These are phyloP conservation scores for Sporothrix globosa DNA, from an alignment of 2,329 filamentous ascomycete genomes.

Conservation along the genomic window DNA sequence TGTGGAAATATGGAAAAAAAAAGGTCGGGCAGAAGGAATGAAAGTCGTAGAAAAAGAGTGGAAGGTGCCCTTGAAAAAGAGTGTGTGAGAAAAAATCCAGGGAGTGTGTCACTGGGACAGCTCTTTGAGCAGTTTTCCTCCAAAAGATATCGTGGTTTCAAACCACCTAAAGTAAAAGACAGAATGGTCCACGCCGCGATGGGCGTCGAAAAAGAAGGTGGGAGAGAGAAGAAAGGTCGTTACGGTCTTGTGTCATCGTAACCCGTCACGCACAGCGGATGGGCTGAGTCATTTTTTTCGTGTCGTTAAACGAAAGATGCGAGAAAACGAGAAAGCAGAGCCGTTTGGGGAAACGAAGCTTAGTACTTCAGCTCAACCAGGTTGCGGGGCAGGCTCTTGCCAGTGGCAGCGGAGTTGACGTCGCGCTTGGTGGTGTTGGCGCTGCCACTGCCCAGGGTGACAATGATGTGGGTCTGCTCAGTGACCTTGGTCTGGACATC, in stretches of 20 bases:
- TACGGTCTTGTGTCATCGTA: conserved; percentile 21
- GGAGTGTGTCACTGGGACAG: conserved; percentile 14
- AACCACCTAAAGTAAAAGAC: conserved; percentile 24
- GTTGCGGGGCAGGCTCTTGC: conserved; percentile 36
- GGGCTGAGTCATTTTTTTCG: conserved; percentile 21
- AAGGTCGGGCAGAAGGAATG: conserved; percentile 18
- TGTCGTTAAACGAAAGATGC: conserved; percentile 13
- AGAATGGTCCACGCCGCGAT: conserved; percentile 11
- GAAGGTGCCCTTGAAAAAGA: conserved; percentile 21
- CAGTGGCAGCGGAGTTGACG: conserved; percentile 27
- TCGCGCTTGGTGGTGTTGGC: conserved; percentile 31
- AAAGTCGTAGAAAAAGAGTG: conserved; percentile 24
- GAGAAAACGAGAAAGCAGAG: not conserved
- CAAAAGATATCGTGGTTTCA: conserved; percentile 22
- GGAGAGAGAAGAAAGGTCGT: conserved; percentile 2
- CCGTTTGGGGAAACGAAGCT: not conserved
- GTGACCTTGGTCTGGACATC: conserved; percentile 49
- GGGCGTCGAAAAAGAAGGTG: not conserved
- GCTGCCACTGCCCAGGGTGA: conserved; percentile 39
- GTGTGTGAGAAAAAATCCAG: not conserved
- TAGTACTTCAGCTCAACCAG: conserved; percentile 37
- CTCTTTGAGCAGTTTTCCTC: not conserved
- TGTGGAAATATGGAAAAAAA: not conserved
- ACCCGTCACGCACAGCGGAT: conserved; percentile 30
- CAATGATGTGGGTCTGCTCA: conserved; percentile 42